Evolutionary conservation across 1,284 basidiomycete genomes (phyloP), one percentile per base, ranked within the genome.

Genomic region (Ustilago xerochloae): DNA sequence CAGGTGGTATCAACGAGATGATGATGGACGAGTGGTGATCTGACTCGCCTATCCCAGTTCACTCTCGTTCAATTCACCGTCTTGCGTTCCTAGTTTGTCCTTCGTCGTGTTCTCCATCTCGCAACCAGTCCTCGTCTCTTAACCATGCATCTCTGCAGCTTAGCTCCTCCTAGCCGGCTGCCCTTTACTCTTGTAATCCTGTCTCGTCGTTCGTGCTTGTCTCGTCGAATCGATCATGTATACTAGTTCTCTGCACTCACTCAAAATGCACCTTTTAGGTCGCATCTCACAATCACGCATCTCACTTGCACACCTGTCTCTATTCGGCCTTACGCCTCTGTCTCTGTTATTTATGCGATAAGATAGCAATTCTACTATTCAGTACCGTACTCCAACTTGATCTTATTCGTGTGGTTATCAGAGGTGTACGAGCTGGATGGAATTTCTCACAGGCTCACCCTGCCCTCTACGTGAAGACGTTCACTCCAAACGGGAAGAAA

Each of bases 1-100:
- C 12, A 20, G 60, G 41, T 22, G 60, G 57, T 0, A 48, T 67
- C 47, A 73, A 73, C 57, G 70, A 73, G 52, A 73, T 73, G 64
- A 73, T 73, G 64, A 73, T 68, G 70, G 70, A 73, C 46, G 64
- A 64, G n/a, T 73, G 70, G 64, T 73, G 43, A 41, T 54, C 38
- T 22, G 8, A n/a, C 36, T 36, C 5, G 15, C 20, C 20, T 33
- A 47, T 22, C 8, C 26, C 24, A 16, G 28, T 20, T 32, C n/a
- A n/a, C n/a, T n/a, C n/a, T n/a, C n/a, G n/a, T n/a, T n/a, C n/a
- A n/a, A n/a, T n/a, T n/a, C n/a, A n/a, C n/a, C n/a, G 30, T 58
- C 46, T 15, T 26, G 18, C 35, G 33, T 24, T 22, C 33, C 26
- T 39, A 8, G 16, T 32, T 41, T 20, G 28, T 16, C 16, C 28